Evolutionary conservation across 2,329 filamentous ascomycete species (phyloP).

Genomic region (Acrocalymma vagum): DNA sequence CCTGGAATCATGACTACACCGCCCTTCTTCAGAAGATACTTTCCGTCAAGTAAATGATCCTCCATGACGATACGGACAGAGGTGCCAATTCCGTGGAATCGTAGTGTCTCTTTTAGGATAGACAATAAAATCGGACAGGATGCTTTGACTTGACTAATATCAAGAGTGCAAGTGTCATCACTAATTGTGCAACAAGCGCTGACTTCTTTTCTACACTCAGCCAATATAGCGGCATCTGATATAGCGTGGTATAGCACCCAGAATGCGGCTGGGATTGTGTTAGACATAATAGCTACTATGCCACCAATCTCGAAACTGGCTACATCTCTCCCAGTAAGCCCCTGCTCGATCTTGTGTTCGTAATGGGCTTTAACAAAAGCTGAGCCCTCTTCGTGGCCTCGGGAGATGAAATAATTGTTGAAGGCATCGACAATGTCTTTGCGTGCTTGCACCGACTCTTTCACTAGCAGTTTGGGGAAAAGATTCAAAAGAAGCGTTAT

Average conservation of each 20-base stretch:
- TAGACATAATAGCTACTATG: constrained; percentile 47
- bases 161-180: constrained; percentile 13
- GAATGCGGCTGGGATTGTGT: constrained; percentile 49
- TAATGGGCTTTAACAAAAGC: constrained; percentile 42
- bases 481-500: constrained; percentile 12
- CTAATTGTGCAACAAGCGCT: constrained; percentile 31
- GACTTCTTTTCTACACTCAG: constrained; percentile 40
- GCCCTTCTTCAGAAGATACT: constrained; percentile 44
- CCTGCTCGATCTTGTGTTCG: constrained; percentile 34
- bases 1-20: constrained; percentile 36
- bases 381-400: constrained; percentile 45
- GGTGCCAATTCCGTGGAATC: constrained; percentile 42
- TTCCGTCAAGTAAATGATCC: constrained; percentile 38
- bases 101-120: constrained; percentile 50
- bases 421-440: constrained; percentile 34
- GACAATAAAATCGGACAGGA: constrained; percentile 50
- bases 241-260: constrained; percentile 49
- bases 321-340: constrained; percentile 42
- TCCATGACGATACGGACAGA: constrained; percentile 41
- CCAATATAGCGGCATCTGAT: constrained; percentile 38
- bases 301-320: constrained; percentile 51
- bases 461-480: constrained; percentile 17
- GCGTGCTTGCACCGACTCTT: constrained; percentile 38
- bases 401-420: constrained; percentile 50
- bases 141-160: constrained; percentile 38